These are phyloP conservation scores for Fusarium sacchari DNA, from an alignment of 2,329 filamentous ascomycete species.

Conservation along the genomic window DNA sequence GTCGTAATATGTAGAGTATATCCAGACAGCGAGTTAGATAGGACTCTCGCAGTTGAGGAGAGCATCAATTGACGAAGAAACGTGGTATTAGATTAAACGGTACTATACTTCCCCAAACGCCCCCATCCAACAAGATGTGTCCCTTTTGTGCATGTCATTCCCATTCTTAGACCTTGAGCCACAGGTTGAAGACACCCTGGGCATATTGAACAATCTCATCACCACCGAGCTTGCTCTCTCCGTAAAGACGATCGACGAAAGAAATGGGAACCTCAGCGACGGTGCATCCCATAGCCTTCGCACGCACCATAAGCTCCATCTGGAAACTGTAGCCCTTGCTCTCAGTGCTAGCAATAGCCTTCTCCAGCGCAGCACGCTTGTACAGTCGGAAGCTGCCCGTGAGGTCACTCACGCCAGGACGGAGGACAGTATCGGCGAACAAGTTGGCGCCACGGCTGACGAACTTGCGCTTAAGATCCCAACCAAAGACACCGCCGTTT, in stretches of 20 bases:
- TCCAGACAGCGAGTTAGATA: not conserved
- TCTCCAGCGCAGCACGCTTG: conserved; percentile 88
- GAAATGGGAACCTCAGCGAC: conserved; percentile 96
- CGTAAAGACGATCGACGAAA: conserved; percentile 95
- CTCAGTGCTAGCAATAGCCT: conserved; percentile 89
- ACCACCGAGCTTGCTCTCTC: conserved; percentile 92
- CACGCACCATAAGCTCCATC: conserved; percentile 99
- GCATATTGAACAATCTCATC: conserved; percentile 97
- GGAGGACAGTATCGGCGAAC: conserved; percentile 92
- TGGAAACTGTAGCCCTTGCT: conserved; percentile 99
- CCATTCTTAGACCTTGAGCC: conserved; percentile 73
- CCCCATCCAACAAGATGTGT: conserved; percentile 40
- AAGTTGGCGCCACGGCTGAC: conserved; percentile 90
- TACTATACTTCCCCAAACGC: conserved; percentile 46
- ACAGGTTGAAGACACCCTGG: conserved; percentile 82
- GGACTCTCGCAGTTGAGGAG: not conserved
- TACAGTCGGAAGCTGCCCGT: conserved; percentile 96
- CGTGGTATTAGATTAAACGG: conserved; percentile 48
- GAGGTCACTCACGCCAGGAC: conserved; percentile 93
- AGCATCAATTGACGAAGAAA: conserved; percentile 34
- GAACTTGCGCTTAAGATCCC: conserved; percentile 92
- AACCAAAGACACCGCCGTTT: conserved; percentile 90
- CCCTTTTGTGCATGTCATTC: conserved; percentile 36
- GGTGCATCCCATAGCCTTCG: conserved; percentile 93
- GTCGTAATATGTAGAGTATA: conserved; percentile 64